These are phyloP conservation scores for Priceomyces castillae DNA, from an alignment of 805 yeast genomes.

Conservation along the genomic window DNA sequence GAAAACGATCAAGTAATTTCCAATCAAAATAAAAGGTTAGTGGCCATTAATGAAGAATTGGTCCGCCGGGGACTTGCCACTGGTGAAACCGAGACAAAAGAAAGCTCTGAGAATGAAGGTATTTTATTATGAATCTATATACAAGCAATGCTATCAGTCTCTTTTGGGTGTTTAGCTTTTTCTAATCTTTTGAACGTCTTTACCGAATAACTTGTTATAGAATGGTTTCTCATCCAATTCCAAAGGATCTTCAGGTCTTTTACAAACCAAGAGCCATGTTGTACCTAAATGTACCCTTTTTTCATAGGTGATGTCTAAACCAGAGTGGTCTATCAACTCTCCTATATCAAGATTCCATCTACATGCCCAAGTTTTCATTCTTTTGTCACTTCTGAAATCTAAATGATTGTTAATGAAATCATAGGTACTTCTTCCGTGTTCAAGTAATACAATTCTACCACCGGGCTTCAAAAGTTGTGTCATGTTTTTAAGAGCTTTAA, in stretches of 20 bases:
- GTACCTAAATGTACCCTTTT: conserved; percentile 87
- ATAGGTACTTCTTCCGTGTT: conserved; percentile 88
- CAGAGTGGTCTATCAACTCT: conserved; percentile 77
- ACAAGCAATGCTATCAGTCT: conserved; percentile 4
- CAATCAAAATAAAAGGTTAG: conserved; percentile 48
- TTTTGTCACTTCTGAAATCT: conserved; percentile 77
- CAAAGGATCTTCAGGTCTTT: conserved; percentile 65
- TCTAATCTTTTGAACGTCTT: conserved; percentile 27
- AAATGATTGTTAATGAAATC: conserved; percentile 73
- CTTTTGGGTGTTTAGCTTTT: conserved; percentile 12
- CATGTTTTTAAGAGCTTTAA: conserved; percentile 74
- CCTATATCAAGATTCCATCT: conserved; percentile 96
- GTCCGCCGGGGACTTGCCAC: conserved; percentile 33
- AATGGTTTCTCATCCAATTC: conserved; percentile 42
- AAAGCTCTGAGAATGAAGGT: neutral
- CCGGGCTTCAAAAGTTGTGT: conserved; percentile 73
- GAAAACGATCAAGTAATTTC: conserved; percentile 57
- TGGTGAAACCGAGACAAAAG: neutral
- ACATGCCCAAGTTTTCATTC: conserved; percentile 93
- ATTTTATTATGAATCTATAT: conserved; percentile 8
- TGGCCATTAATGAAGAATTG: conserved; percentile 47
- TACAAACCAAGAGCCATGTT: conserved; percentile 81
- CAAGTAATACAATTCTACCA: conserved; percentile 82
- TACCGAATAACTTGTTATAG: conserved; percentile 40
- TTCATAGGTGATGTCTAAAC: conserved; percentile 77